Base-by-base conservation (phyloP, 306 rosid species). In the Hippophae rhamnoides region DNA sequence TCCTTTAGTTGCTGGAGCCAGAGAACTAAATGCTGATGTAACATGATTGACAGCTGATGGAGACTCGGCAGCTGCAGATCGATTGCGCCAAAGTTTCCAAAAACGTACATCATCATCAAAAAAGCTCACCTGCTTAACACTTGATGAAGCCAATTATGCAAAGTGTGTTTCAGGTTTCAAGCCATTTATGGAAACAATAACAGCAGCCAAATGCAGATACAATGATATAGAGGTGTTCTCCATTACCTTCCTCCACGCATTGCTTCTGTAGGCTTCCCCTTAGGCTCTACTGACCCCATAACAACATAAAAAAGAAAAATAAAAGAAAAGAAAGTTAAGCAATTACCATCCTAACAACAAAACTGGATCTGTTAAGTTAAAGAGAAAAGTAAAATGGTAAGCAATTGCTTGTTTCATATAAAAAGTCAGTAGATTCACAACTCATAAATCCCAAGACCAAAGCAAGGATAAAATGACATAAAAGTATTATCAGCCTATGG, bases 161-260 rank as follows among this genome's bases (percentile, higher is more conserved):
- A 58, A 57, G 58, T 53, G 18, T 31, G 65, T 31, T 64, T 51
- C 68, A 62, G 43, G 66, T 52, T 60, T 57, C 69, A 73, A 31
- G 5, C 3, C 38, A 31, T 31, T 31, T 2, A 76, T 50, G 27
- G 54, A 71, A 67, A 66, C 59, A 74, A 61, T 44, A 43, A 63
- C 9, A 61, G 63, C 56, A 45, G 18, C 9, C 27, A 49, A 47
- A 63, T 52, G 58, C 53, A 52, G 61, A 56, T 40, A 74, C 42
- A 47, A 23, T 45, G 52, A 57, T 50, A 57, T 56, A 70, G 44
- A 45, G 14, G 65, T 56, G 52, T n/a, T 13, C 12, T 52, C 69
- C 57, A 40, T 74, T 81, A 92, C 99, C 99, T 92, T 62, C 99
- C 99, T 62, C 99, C 99, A 41, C 96, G 96, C 71, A 92, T 92